Conservation (phyloP, 108 stramenopile genomes). For the Thalassiosira profunda region DNA sequence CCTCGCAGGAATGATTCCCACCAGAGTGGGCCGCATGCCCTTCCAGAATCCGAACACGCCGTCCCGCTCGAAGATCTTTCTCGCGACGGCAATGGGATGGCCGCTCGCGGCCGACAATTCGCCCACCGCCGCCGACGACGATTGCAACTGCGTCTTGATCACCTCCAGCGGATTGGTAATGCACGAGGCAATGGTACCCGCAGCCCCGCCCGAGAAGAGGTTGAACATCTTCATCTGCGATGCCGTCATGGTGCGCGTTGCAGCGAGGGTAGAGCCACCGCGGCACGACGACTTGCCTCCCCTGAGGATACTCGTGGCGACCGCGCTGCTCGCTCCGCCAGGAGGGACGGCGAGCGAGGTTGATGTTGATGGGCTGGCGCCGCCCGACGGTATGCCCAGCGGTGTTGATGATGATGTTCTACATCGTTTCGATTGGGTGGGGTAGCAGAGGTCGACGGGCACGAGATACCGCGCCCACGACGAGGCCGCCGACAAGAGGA, state of each 20-base stretch:
- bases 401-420: no score
- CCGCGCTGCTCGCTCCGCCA: background rate
- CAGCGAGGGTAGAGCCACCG: slow-evolving; percentile 39
- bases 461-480: slow-evolving; percentile 8
- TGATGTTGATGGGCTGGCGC: background rate
- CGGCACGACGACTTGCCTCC: slow-evolving; percentile 21
- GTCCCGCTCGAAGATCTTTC: slow-evolving; percentile 72
- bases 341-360: background rate
- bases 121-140: slow-evolving; percentile 61
- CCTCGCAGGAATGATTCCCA: slow-evolving; percentile 94
- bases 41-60: slow-evolving; percentile 74
- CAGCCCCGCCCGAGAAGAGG: slow-evolving; percentile 78
- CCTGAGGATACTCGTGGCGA: slow-evolving; percentile 2
- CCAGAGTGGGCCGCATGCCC: slow-evolving; percentile 84
- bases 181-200: slow-evolving; percentile 80
- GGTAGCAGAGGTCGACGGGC: slow-evolving; percentile 12
- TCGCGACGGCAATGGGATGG: slow-evolving; percentile 67
- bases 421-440: slow-evolving; percentile 3
- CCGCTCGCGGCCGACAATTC: slow-evolving; percentile 42
- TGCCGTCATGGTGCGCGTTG: slow-evolving; percentile 63
- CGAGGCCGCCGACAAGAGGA: background rate
- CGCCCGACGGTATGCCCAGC: no score
- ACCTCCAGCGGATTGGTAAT: slow-evolving; percentile 91
- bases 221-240: slow-evolving; percentile 71
- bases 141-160: slow-evolving; percentile 95